Evolutionary conservation across 495 filamentous ascomycete genomes (phyloP), one percentile per base, ranked within the genome.

Genomic region (Tetracladium setigerum): DNA sequence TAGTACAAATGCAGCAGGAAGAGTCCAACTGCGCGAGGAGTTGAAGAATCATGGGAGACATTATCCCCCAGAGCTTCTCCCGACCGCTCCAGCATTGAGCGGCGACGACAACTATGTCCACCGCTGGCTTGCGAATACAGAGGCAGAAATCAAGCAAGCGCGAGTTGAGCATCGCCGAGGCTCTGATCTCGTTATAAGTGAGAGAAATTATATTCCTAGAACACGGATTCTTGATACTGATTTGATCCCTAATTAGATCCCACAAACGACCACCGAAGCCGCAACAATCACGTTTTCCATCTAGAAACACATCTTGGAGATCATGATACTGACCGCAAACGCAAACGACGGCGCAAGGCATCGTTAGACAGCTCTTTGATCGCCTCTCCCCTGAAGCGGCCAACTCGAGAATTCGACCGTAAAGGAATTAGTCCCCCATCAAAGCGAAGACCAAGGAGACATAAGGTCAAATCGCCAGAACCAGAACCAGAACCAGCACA

Each of bases 311-410:
- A 7, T 27, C 3, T 7, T 3, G 7, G 3, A 27, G 22, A 27
- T 27, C 7, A 3, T 27, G 22, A 27, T 3, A 3, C 3, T 27
- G 22, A 27, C 22, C 22, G 22, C 8, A 39, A 44, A 19, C 38
- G 41, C 17, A 63, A 58, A 35, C 47, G 46, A 46, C 52, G 44
- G 31, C 41, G 47, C 18, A 46, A 40, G 14, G 46, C 45, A 9
- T 55, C 56, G 9, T 61, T 55, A 9, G 54, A 56, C 27, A 60
- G 52, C 38, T 62, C 61, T 19, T 48, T 58, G 16, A 44, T 66
- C 16, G 52, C 59, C 38, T 46, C 43, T 24, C 55, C 56, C 6
- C 31, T 38, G 13, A 44, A 31, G 32, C 13, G 22, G 7, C 22
- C 22, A 27, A 3, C 22, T 27, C 38, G n/a, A 13, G 24, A 16